phyloP scores from a whole-genome alignment of 371 early-diverging fungal genomes.

The Apophysomyces sp. region DNA sequence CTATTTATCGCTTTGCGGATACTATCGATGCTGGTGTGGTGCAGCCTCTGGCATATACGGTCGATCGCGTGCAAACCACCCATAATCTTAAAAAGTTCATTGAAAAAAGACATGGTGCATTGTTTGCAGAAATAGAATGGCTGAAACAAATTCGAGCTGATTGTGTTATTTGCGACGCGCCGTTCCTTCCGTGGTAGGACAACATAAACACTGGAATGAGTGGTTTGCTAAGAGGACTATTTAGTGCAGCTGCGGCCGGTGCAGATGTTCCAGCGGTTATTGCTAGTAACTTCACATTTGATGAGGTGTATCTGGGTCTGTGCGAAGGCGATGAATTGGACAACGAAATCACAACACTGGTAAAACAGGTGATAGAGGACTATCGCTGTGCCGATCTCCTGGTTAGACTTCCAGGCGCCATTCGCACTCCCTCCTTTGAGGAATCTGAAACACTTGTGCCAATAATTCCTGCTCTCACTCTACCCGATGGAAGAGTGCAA shows the following conservation, averaged over 20 bases:
- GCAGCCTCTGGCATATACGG: slow-evolving; percentile 71
- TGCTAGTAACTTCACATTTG: slow-evolving; percentile 78
- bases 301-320: slow-evolving; percentile 65
- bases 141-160: slow-evolving; percentile 57
- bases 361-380: slow-evolving; percentile 47
- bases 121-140: slow-evolving; percentile 54
- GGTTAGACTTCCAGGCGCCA: slow-evolving; percentile 69
- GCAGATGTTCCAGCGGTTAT: slow-evolving; percentile 64
- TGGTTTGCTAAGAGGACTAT: background rate
- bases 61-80: slow-evolving; percentile 61
- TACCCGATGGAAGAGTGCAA: slow-evolving; percentile 38
- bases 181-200: slow-evolving; percentile 65
- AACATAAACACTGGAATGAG: background rate
- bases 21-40: slow-evolving; percentile 69
- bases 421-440: slow-evolving; percentile 65
- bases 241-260: slow-evolving; percentile 57
- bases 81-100: slow-evolving; percentile 45
- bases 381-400: slow-evolving; percentile 62
- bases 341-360: slow-evolving; percentile 48
- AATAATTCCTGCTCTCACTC: slow-evolving; percentile 35
- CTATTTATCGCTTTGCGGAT: slow-evolving; percentile 56
- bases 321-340: slow-evolving; percentile 56
- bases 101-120: slow-evolving; percentile 39
- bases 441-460: slow-evolving; percentile 37
- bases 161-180: slow-evolving; percentile 70